A percentile compares a stretch with the other conserved stretches of the same genome.
phyloP scores from a whole-genome alignment of 768 basidiomycete genomes.

The Psilocybe tampanensis region DNA sequence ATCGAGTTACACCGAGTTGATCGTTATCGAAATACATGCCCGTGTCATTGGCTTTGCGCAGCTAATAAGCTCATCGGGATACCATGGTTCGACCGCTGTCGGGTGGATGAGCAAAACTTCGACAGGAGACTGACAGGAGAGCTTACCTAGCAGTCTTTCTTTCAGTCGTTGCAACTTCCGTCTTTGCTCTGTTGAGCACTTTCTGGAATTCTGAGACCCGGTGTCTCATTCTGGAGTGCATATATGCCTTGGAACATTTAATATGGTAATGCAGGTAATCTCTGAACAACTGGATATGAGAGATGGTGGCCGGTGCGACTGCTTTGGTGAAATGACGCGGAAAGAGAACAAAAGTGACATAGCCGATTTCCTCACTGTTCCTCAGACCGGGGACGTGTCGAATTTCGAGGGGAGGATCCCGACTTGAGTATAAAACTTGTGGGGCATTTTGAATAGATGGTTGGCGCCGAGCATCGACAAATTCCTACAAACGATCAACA shows the following conservation, averaged over 20 bases:
- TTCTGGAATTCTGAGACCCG: constrained; percentile 96
- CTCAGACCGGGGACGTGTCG: constrained; percentile 82
- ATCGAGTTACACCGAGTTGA: constrained; percentile 5
- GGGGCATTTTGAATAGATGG: constrained; percentile 96
- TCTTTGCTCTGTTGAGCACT: constrained; percentile 94
- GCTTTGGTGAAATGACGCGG: constrained; percentile 90
- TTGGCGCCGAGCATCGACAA: constrained; percentile 95
- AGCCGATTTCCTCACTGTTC: constrained; percentile 87
- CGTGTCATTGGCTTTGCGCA: not conserved
- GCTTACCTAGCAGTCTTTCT: constrained; percentile 90
- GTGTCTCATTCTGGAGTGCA: constrained; percentile 96
- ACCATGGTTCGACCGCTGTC: constrained; percentile 61
- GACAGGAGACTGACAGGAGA: constrained; percentile 3
- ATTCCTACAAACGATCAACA: constrained; percentile 64
- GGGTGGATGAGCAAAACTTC: constrained; percentile 4
- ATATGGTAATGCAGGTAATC: constrained; percentile 99
- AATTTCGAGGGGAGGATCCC: constrained; percentile 97
- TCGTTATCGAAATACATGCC: constrained; percentile 15
- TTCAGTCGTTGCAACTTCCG: constrained; percentile 79
- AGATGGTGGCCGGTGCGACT: constrained; percentile 78
- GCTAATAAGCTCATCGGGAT: constrained; percentile 40
- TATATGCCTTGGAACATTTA: constrained; percentile 98
- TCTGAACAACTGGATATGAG: constrained; percentile 94
- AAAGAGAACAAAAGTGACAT: constrained; percentile 97
- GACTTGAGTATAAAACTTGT: constrained; percentile 92